Evolutionary conservation across 106 monocot species (phyloP), one percentile per base, ranked within the genome.

Genomic region (Agapanthus africanus): DNA sequence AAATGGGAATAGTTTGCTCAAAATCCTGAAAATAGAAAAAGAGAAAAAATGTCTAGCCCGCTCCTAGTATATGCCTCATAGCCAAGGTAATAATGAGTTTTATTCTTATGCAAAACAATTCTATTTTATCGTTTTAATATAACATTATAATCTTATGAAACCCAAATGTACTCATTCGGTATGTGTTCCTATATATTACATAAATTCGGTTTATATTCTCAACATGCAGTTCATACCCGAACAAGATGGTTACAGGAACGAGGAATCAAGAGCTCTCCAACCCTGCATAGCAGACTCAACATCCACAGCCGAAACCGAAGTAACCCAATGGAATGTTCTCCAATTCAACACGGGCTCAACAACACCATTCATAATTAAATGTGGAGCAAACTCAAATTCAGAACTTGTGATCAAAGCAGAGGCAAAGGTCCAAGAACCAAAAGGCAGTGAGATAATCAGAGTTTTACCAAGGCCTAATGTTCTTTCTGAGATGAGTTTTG

Each of bases 271-370:
- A 74, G 50, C 76, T 25, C 52, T 72, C 32, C 79, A 81, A 72
- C 83, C 78, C 36, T 52, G 80, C 26, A 34, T 70, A 35, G 37
- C 77, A 38, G 74, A 76, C 40, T 73, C 73, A 10, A 46, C 26
- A 10, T 62, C 71, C 7, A 5, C 54, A 26, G 38, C 77, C 2
- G 89, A 87, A 22, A 75, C 80, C 13, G 97, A 95, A 75, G 81
- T 99, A 6, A 78, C 82, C 41, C 92, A 99, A 67, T 99, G 97
- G 97, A 99, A 93, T 64, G 91, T 93, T 9, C 51, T 99, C 31
- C 97, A 99, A 69, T 99, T 99, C 77, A 99, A 99, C 74, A 99
- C 97, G 22, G 97, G 97, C 13, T 85, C 90, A 19, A 83, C 92
- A 37, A 71, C 79, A 28, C 89, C 97, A 8, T 99, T 93, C 74